Percentiles rank a stretch among this genome's conserved stretches.
phyloP scores from a whole-genome alignment of 352 stramenopile genomes.

The Phytophthora chlamydospora region DNA sequence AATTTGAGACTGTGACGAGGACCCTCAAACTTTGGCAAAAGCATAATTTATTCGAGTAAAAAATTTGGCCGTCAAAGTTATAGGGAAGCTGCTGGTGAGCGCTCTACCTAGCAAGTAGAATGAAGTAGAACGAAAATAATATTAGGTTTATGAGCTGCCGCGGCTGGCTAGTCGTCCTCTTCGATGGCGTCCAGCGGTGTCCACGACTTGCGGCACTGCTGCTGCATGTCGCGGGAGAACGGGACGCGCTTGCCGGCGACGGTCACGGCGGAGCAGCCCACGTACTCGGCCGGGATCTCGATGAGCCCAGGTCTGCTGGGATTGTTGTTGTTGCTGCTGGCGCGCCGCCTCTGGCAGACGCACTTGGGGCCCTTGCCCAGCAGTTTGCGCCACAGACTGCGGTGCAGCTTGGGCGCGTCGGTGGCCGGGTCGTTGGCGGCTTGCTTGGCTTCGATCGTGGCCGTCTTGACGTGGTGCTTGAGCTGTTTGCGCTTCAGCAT shows the following conservation, averaged over 20 bases:
- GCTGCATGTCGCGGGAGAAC: constrained; percentile 62
- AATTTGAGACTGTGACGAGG: not conserved
- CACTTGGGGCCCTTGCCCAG: constrained; percentile 65
- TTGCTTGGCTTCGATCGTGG: constrained; percentile 30
- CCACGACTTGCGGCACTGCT: constrained; percentile 45
- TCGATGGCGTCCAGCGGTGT: constrained; percentile 56
- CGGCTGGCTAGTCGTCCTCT: constrained; percentile 37
- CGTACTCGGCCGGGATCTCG: constrained; percentile 53
- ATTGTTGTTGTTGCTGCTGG: not conserved
- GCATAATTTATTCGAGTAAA: no score
- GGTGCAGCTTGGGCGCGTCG: constrained; percentile 37
- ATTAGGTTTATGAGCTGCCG: constrained; percentile 11
- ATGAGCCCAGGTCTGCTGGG: constrained; percentile 27
- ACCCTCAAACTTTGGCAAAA: no score
- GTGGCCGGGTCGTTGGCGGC: constrained; percentile 21
- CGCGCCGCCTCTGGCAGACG: constrained; percentile 36
- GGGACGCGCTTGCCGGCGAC: constrained; percentile 58
- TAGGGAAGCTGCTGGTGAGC: no score
- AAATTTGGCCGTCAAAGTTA: no score
- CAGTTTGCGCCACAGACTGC: constrained; percentile 63
- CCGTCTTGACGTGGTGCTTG: constrained; percentile 10
- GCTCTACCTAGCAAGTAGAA: no score
- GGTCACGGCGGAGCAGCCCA: constrained; percentile 44
- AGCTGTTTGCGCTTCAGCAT: constrained; percentile 28
- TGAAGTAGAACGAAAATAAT: constrained; percentile 15